Base-by-base conservation (phyloP, 176 grass and related monocot genomes). In the Aechmea fasciata region DNA sequence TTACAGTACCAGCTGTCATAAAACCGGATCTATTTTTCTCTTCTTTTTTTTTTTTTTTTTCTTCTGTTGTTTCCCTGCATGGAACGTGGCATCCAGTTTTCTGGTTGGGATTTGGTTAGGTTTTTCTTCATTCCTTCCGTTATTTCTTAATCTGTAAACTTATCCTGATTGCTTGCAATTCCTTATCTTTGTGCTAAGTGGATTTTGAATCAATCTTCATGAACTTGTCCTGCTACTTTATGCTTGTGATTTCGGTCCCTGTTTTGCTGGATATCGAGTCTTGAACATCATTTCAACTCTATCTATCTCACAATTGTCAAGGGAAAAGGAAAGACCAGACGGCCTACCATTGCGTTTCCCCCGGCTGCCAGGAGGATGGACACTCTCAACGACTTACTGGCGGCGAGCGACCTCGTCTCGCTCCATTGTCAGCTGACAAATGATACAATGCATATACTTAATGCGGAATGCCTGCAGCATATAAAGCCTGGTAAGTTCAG, bases 331-430 rank as follows among this genome's bases (percentile, higher is more conserved):
- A 90, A 83, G 81, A 51, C 74, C 52, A 87, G 82, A 47, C 63
- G 83, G 10, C 84, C 94, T 63, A 77, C 89, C 48, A 85, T 90
- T 69, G 68, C 83, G 64, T 97, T 92, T 85, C 94, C 94, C 77
- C 75, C 89, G 77, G 79, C 89, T 22, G 84, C 94, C 51, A 85
- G 86, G 76, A 90, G 94, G 90, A 97, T 90, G 94, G 94, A 97
- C 53, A 97, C 94, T 11, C 81, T 97, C 59, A 92, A 90, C 72
- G 94, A 97, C 83, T 77, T 97, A 63, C 73, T 97, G 71, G 89
- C 86, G 9, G 94, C 89, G 73, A 97, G 94, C 19, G 94, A 92
- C 68, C 79, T 99, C 76, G 77, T 99, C 81, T 99, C 94, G 50
- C 89, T 99, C 71, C 94, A 99, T 83, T 99, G 94, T 9, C 53